Percentiles rank a stretch among this genome's conserved stretches.
phyloP scores from a whole-genome alignment of 305 asterid genomes.

The Vinca major region DNA sequence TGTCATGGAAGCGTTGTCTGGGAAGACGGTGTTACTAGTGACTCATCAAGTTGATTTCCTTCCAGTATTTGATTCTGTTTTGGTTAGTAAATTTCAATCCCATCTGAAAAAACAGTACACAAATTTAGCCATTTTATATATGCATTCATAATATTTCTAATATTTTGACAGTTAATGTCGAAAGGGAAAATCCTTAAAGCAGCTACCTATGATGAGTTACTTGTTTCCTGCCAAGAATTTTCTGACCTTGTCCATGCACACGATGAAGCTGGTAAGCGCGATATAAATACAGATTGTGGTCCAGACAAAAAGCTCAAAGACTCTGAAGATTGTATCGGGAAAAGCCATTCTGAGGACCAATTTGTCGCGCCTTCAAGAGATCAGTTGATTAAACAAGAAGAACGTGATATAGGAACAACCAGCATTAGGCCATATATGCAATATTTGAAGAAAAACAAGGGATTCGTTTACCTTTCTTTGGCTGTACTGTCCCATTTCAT shows the following conservation, averaged over 20 bases:
- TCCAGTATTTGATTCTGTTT: conserved; percentile 21
- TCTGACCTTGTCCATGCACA: conserved; percentile 24
- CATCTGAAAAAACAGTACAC: neutral
- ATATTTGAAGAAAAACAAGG: conserved; percentile 21
- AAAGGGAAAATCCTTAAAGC: conserved; percentile 14
- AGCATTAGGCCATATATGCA: conserved; percentile 25
- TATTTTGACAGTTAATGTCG: conserved; percentile 19
- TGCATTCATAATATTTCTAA: neutral
- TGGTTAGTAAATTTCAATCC: conserved; percentile 15
- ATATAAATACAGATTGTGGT: conserved; percentile 1
- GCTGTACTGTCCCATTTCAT: conserved; percentile 12
- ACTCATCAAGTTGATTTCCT: conserved; percentile 34
- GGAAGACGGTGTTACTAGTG: conserved; percentile 20
- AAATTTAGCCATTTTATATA: neutral
- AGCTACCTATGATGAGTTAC: conserved; percentile 16
- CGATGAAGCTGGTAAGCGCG: conserved; percentile 6
- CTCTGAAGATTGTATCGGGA: conserved; percentile 1
- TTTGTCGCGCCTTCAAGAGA: conserved; percentile 8
- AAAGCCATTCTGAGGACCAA: conserved; percentile 10
- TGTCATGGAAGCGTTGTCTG: conserved; percentile 18
- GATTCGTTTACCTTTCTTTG: conserved; percentile 18
- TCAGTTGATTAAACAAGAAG: conserved; percentile 27
- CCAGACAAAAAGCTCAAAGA: neutral
- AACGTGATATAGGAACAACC: conserved; percentile 20
- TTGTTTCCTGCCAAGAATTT: conserved; percentile 18